Evolutionary conservation across 306 rosid species (phyloP), one percentile per base, ranked within the genome.

Genomic region (Rosa persica): DNA sequence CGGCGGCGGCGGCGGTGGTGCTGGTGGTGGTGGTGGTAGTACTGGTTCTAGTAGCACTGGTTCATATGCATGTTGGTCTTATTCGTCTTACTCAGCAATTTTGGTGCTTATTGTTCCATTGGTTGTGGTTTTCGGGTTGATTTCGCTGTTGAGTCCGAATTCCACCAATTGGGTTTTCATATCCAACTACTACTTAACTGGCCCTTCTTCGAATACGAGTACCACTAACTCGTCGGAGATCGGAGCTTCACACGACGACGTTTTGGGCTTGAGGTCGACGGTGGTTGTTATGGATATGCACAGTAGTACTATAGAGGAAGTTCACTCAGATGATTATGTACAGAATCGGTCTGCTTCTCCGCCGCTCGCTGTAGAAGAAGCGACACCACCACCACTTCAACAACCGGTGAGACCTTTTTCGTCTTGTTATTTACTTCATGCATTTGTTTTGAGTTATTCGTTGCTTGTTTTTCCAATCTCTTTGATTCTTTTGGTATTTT

Each of bases 331-430:
- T 49, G 85, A 89, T 42, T 83, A 85, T 67, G 0, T 76, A 12
- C 66, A 85, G 43, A 88, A 87, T 62, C 85, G 81, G 36, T 86
- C 89, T 48, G 85, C 91, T 65, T 76, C 96, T 62, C 91, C 96
- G 1, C 83, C 87, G n/a, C 80, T 76, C 44, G 67, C 87, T 0
- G 23, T 74, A 25, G 51, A 55, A 70, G 83, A 89, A 73, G 81
- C 87, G 52, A 22, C 74, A 6, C 85, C 71, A 9, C 2, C 82
- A 46, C 65, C 77, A 80, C 78, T 64, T 70, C 85, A 71, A 62
- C 74, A 42, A 66, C 51, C 57, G 49, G 97, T 94, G 80, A 87
- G 93, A 16, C 4, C 1, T 30, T 62, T 7, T 20, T 0, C 64
- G 39, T 5, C 36, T 27, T 22, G 8, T 38, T 20, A 57, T 10